Percentiles rank a stretch among this genome's conserved stretches.
phyloP scores from a whole-genome alignment of 257 asterid genomes.

The Henckelia pumila region DNA sequence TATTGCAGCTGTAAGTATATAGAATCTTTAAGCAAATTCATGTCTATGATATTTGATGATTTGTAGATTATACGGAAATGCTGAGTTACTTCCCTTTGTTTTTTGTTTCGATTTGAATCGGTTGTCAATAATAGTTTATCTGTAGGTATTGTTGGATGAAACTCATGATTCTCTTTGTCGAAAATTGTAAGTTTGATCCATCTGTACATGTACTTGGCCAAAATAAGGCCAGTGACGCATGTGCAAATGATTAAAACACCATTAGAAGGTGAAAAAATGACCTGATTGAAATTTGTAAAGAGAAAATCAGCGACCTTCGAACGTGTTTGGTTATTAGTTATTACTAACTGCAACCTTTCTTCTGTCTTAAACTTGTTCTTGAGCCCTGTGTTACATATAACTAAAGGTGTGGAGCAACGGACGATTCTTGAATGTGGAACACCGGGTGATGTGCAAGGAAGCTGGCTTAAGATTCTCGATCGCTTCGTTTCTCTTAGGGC shows the following conservation, averaged over 20 bases:
- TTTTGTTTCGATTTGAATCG: background rate
- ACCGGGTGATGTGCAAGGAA: constrained; percentile 53
- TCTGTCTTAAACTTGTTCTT: background rate
- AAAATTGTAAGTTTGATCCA: too few species aligned
- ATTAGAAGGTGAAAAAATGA: too few species aligned
- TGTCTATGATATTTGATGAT: background rate
- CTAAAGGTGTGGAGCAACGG: constrained; percentile 65
- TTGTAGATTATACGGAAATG: background rate
- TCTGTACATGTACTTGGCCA: too few species aligned
- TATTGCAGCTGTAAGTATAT: constrained; percentile 39
- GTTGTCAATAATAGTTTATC: background rate
- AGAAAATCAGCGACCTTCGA: too few species aligned
- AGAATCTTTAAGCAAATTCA: background rate
- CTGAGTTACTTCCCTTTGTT: too few species aligned
- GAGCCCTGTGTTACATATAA: background rate
- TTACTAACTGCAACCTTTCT: too few species aligned
- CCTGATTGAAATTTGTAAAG: too few species aligned
- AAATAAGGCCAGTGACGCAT: too few species aligned
- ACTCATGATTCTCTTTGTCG: background rate
- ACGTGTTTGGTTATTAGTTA: too few species aligned
- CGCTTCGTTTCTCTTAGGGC: constrained; percentile 51
- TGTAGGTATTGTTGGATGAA: background rate
- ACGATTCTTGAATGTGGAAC: constrained; percentile 60
- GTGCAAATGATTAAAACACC: too few species aligned
- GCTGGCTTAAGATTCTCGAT: constrained; percentile 39